Base-by-base conservation (phyloP, 2,329 filamentous ascomycete genomes). In the Cercospora sesami region DNA sequence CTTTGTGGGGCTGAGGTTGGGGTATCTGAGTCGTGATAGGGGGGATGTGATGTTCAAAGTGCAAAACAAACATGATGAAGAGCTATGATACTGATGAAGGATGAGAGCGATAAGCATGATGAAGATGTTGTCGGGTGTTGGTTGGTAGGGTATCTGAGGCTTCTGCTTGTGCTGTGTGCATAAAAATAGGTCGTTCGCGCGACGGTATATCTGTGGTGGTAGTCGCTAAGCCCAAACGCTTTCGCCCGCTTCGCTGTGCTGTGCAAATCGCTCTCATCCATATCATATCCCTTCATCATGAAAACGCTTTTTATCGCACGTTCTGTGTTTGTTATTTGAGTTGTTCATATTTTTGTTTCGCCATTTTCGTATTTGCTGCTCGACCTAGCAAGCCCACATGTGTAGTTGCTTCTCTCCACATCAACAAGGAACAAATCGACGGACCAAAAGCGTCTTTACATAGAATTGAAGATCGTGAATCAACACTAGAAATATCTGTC, bases 391-490 rank as follows among this genome's bases (percentile, higher is more conserved):
- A 58, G 53, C 26, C 26, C 30, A 28, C 26, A 31, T 30, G 53
- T 58, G 26, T 58, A 23, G 53, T 28, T 8, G 6, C 53, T 58
- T 31, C 53, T 58, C 53, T 60, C 36, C 31, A n/a, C 31, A 60
- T 39, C 31, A 60, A 45, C 23, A 42, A 23, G 16, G 18, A 60
- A 60, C 31, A 45, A 36, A 60, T 60, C 36, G 58, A 60, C 31
- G 36, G 31, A 60, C 58, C 58, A 39, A 39, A 45, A 45, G 36
- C 31, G 36, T 45, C 36, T 60, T 60, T 60, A 39, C 58, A 36
- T 30, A 58, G 53, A 58, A 58, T 58, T n/a, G 53, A 58, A 58
- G 53, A 33, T 36, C 28, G 33, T 36, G 36, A 60, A 36, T 60
- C 58, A 12, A 21, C 18, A 60, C 30, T 36, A 21, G 53, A 28